Percentiles rank a stretch among this genome's conserved stretches.
These are phyloP conservation scores for Pseudonitzschia delicatissima DNA, from an alignment of 108 stramenopile genomes.

Conservation along the genomic window DNA sequence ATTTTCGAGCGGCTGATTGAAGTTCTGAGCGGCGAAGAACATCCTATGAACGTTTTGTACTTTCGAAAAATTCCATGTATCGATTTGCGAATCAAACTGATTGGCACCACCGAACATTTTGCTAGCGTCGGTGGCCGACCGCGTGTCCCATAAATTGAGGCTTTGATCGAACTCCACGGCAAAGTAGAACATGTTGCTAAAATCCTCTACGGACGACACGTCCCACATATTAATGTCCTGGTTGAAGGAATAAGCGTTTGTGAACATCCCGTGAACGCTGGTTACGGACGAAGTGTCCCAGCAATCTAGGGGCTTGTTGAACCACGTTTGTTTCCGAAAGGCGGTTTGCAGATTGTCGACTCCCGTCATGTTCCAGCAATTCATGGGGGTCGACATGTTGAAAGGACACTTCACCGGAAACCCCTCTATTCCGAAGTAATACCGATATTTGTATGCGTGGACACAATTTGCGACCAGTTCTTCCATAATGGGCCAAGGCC, in stretches of 20 bases:
- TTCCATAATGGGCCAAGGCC: too few species aligned
- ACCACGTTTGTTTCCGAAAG: background rate
- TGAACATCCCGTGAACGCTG: background rate
- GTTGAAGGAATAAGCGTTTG: slow-evolving; percentile 7
- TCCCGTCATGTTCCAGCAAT: background rate
- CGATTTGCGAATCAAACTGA: slow-evolving; percentile 23
- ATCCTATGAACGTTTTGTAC: slow-evolving; percentile 30
- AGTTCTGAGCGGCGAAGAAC: slow-evolving; percentile 14
- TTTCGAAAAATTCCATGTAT: slow-evolving; percentile 26
- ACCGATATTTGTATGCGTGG: background rate
- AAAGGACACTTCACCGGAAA: background rate
- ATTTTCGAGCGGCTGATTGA: slow-evolving; percentile 23
- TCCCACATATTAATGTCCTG: slow-evolving; percentile 10
- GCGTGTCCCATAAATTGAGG: background rate
- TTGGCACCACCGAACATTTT: slow-evolving; percentile 12
- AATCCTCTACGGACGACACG: background rate
- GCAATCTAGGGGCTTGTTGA: background rate
- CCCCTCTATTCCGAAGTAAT: background rate
- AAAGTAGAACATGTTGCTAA: slow-evolving; percentile 15
- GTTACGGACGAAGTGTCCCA: background rate
- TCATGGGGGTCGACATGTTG: background rate
- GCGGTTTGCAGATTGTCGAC: background rate
- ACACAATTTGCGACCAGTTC: background rate
- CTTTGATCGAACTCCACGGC: background rate
- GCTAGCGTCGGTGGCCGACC: slow-evolving; percentile 7